Percentiles rank a stretch among this genome's conserved stretches.
Evolutionary conservation across 306 rosid genomes (phyloP).

Genomic region (Trifolium repens): DNA sequence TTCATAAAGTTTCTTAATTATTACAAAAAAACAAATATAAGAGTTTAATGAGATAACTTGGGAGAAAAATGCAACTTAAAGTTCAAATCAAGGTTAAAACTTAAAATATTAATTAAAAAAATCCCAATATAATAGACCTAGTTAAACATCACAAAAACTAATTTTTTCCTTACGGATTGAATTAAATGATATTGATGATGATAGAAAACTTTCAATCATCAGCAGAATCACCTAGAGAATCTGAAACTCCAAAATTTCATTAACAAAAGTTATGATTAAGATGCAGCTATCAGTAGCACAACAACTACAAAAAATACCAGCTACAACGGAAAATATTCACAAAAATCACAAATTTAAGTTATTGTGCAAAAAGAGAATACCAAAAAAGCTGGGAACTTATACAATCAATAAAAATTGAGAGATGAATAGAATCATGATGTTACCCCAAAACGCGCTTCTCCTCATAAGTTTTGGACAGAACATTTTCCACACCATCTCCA

Average conservation of each 20-base stretch:
- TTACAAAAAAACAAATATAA: not conserved
- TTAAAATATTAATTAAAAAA: not conserved
- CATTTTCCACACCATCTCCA: slow-evolving; percentile 88
- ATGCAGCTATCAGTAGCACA: not conserved
- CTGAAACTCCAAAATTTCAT: not conserved
- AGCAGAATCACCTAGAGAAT: not conserved
- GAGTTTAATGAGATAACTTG: slow-evolving; percentile 10
- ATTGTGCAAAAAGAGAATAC: not conserved
- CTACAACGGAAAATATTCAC: not conserved
- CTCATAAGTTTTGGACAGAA: slow-evolving; percentile 78
- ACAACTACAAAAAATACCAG: not conserved
- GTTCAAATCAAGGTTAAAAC: slow-evolving; percentile 7
- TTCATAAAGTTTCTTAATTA: not conserved
- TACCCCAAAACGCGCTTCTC: slow-evolving; percentile 91
- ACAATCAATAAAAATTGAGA: not conserved
- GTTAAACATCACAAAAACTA: slow-evolving; percentile 8
- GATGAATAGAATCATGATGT: not conserved
- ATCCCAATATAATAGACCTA: slow-evolving; percentile 25
- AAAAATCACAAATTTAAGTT: slow-evolving; percentile 1
- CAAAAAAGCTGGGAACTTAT: not conserved
- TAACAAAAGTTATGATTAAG: not conserved
- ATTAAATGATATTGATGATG: slow-evolving; percentile 6
- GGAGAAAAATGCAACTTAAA: not conserved
- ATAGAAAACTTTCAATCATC: not conserved
- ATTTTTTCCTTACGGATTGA: not conserved